phyloP scores from a whole-genome alignment of 768 basidiomycete species.

The Tylopilus felleus region DNA sequence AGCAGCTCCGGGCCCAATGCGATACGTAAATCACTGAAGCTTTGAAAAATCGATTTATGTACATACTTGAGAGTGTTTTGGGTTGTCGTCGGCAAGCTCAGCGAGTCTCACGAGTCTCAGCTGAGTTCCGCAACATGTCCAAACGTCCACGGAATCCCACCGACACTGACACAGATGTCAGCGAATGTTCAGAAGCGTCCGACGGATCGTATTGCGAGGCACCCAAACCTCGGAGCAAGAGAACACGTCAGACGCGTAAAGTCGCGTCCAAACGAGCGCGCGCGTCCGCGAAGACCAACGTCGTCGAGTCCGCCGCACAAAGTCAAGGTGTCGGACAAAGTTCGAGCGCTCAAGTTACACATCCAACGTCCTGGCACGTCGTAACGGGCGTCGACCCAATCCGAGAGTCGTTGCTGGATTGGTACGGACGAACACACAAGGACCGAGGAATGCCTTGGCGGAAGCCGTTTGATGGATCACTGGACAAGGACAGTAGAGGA shows the following conservation, averaged over 20 bases:
- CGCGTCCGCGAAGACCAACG: not conserved
- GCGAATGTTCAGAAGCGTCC: slow-evolving; percentile 12
- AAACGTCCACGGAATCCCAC: slow-evolving; percentile 25
- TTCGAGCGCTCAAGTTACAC: slow-evolving; percentile 18
- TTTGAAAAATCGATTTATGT: too few relatives aligned
- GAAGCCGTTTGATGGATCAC: slow-evolving; percentile 57
- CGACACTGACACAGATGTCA: slow-evolving; percentile 14
- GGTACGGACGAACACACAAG: slow-evolving; percentile 70
- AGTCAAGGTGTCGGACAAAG: not conserved
- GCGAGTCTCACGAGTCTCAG: too few relatives aligned
- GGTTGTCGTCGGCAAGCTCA: too few relatives aligned
- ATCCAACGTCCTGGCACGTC: slow-evolving; percentile 48
- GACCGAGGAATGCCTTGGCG: slow-evolving; percentile 91
- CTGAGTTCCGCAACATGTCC: slow-evolving; percentile 18
- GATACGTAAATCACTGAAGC: too few relatives aligned
- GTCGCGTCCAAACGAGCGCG: slow-evolving; percentile 13
- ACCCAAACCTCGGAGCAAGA: slow-evolving; percentile 10
- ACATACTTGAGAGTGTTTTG: too few relatives aligned
- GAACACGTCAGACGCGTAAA: slow-evolving; percentile 16
- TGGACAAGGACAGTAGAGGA: slow-evolving; percentile 56
- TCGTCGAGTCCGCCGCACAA: not conserved
- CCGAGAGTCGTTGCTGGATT: slow-evolving; percentile 51
- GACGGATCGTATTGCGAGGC: slow-evolving; percentile 23
- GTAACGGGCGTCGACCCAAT: slow-evolving; percentile 40
- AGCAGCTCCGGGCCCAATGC: too few relatives aligned